Conservation (phyloP, 352 stramenopile species). For the Blastocystis sp. region DNA sequence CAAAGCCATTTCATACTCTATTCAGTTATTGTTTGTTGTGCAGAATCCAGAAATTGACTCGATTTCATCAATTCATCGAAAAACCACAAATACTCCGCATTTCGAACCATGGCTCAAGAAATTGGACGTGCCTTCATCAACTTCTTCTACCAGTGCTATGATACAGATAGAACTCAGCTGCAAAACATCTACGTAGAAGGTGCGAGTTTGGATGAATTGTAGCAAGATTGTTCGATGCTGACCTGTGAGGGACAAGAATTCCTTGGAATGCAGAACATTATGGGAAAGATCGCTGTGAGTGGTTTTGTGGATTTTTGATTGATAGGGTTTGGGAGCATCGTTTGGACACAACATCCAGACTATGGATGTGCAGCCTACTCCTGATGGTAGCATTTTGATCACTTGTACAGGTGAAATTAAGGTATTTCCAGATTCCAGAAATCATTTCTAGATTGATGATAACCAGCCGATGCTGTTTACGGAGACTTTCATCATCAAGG, state of each 20-base stretch:
- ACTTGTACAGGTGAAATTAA: conserved; percentile 14
- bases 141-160: conserved; percentile 59
- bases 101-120: conserved; percentile 28
- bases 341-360: conserved; percentile 49
- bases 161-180: conserved; percentile 34
- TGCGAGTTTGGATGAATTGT: not conserved
- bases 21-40: not conserved
- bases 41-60: not conserved
- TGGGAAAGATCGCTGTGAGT: conserved; percentile 38
- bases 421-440: not conserved
- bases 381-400: conserved; percentile 40
- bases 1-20: not conserved
- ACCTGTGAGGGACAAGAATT: conserved; percentile 59
- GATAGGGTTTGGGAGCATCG: not conserved
- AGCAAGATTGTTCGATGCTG: conserved; percentile 50
- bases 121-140: conserved; percentile 40
- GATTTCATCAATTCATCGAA: not conserved
- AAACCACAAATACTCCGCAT: not conserved
- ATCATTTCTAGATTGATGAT: conserved; percentile 44
- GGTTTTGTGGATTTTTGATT: not conserved
- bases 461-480: conserved; percentile 42
- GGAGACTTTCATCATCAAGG: conserved; percentile 54
- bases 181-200: conserved; percentile 11
- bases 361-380: conserved; percentile 35
- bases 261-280: conserved; percentile 45